Conservation (phyloP, 495 filamentous ascomycete species). For the Penicillium parvum region DNA sequence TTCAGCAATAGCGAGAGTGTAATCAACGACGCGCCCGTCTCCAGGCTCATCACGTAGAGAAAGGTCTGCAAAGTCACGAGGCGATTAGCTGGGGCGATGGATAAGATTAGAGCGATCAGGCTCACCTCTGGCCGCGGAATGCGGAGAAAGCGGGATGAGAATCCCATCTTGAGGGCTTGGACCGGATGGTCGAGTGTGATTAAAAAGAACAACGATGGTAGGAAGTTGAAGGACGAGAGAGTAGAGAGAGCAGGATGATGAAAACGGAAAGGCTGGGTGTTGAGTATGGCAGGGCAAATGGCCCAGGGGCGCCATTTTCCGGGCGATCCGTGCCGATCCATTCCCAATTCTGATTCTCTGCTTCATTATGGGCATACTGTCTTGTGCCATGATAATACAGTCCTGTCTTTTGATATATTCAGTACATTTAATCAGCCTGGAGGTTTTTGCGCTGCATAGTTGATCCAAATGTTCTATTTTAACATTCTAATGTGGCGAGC, state of each 20-base stretch:
- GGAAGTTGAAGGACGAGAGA: not conserved
- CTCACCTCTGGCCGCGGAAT: constrained; percentile 57
- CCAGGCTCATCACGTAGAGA: constrained; percentile 77
- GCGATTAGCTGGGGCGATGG: constrained; percentile 17
- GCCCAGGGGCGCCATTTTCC: constrained; percentile 5
- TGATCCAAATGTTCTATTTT: no score
- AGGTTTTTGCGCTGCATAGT: no score
- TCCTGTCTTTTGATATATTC: no score
- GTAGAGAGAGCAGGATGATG: not conserved
- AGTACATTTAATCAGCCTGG: no score
- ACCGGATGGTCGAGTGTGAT: constrained; percentile 8
- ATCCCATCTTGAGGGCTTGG: constrained; percentile 35
- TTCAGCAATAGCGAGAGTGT: constrained; percentile 76
- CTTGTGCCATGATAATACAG: no score
- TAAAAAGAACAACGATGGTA: constrained; percentile 9
- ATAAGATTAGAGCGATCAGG: constrained; percentile 5
- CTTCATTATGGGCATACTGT: no score
- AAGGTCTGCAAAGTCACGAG: constrained; percentile 55
- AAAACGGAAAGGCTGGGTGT: constrained; percentile 1
- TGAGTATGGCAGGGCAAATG: not conserved
- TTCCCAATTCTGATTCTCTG: constrained; percentile 1
- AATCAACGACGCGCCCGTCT: constrained; percentile 77
- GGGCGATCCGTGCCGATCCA: constrained; percentile 6
- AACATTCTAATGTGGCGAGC: no score
- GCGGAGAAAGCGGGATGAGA: constrained; percentile 47